These are phyloP conservation scores for Debaryomyces subglobosus DNA, from an alignment of 1,139 yeast species.

Conservation along the genomic window DNA sequence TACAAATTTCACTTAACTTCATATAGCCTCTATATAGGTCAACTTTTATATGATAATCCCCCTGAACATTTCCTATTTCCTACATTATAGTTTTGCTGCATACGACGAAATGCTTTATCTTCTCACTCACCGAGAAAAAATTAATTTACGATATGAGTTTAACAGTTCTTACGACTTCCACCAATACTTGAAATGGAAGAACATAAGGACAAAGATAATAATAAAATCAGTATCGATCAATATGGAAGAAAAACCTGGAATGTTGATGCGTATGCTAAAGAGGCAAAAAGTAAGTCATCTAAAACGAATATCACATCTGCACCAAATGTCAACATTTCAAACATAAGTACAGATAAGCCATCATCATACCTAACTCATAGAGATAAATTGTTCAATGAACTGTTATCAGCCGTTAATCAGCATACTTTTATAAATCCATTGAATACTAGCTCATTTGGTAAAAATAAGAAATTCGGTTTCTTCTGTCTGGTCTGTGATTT, in stretches of 20 bases:
- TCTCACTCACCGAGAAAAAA: not conserved
- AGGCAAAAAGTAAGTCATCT: conserved; percentile 37
- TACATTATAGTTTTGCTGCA: no score
- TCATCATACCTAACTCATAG: conserved; percentile 34
- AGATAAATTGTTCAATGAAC: conserved; percentile 31
- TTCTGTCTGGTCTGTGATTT: conserved; percentile 78
- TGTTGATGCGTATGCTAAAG: conserved; percentile 59
- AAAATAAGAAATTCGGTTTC: conserved; percentile 75
- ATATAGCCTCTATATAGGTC: no score
- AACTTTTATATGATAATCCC: no score
- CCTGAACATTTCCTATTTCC: no score
- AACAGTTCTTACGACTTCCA: not conserved
- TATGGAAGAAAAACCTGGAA: conserved; percentile 77
- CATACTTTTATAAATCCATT: conserved; percentile 39
- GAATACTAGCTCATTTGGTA: conserved; percentile 23
- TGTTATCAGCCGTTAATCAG: conserved; percentile 38
- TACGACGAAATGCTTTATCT: no score
- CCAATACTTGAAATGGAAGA: not conserved
- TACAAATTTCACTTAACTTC: no score
- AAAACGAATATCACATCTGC: conserved; percentile 10
- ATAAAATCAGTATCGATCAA: conserved; percentile 35
- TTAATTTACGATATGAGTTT: not conserved
- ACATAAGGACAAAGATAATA: conserved; percentile 9
- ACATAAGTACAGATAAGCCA: conserved; percentile 20
- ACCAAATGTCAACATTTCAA: conserved; percentile 6